phyloP scores from a whole-genome alignment of 345 rosid species.

The Pistacia vera region DNA sequence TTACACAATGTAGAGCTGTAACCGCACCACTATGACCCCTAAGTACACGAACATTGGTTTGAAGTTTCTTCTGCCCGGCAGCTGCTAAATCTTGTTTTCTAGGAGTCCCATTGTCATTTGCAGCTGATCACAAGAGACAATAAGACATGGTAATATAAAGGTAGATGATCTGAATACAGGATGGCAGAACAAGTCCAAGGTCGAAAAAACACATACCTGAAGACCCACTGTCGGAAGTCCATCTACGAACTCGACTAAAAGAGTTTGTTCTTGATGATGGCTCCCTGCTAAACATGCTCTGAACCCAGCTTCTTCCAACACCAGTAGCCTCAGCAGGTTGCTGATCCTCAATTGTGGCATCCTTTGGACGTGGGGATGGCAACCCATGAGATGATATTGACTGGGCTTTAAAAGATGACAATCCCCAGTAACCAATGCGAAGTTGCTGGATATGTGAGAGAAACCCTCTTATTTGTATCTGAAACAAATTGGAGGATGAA shows the following conservation, averaged over 20 bases:
- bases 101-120: constrained; percentile 46
- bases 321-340: constrained; percentile 93
- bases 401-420: constrained; percentile 69
- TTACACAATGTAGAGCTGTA: constrained; percentile 96
- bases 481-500: constrained; percentile 27
- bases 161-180: background rate
- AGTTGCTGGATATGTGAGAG: constrained; percentile 94
- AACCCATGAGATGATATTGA: constrained; percentile 62
- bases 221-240: constrained; percentile 79
- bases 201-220: constrained; percentile 42
- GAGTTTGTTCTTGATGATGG: constrained; percentile 72
- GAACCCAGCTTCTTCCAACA: constrained; percentile 98
- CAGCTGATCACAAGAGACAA: constrained; percentile 23
- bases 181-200: background rate
- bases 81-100: constrained; percentile 68
- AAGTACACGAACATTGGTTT: constrained; percentile 86
- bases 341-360: constrained; percentile 68
- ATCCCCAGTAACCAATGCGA: constrained; percentile 91
- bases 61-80: constrained; percentile 86
- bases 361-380: constrained; percentile 86
- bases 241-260: constrained; percentile 73
- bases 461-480: constrained; percentile 96
- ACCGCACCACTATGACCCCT: constrained; percentile 93
- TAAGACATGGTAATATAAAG: background rate
- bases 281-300: constrained; percentile 98